These are phyloP conservation scores for Hypoxylon sp. DNA, from an alignment of 2,329 filamentous ascomycete species.

Conservation along the genomic window DNA sequence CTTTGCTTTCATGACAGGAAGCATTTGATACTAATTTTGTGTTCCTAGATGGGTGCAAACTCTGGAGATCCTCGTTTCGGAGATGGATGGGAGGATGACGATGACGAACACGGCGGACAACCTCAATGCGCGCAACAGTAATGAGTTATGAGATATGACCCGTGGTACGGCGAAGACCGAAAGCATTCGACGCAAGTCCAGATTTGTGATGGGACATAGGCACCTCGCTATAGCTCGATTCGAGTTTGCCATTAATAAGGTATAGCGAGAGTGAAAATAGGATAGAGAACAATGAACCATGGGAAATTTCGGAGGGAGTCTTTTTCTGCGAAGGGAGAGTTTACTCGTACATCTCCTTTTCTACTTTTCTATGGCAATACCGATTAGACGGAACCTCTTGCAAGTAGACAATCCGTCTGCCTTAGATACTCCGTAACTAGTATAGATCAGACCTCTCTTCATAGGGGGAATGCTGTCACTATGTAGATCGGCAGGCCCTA, in stretches of 20 bases:
- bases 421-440: conserved; percentile 28
- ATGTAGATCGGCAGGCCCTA: background rate
- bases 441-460: conserved; percentile 31
- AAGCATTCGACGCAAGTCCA: conserved; percentile 33
- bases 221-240: conserved; percentile 15
- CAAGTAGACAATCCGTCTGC: conserved; percentile 4
- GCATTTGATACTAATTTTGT: conserved; percentile 48
- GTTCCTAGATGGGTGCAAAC: conserved; percentile 75
- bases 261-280: conserved; percentile 12
- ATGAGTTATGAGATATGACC: conserved; percentile 55
- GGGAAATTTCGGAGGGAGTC: background rate
- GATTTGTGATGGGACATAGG: conserved; percentile 29
- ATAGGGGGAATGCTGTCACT: conserved; percentile 7
- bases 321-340: conserved; percentile 5
- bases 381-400: conserved; percentile 12
- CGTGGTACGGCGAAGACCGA: conserved; percentile 37
- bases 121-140: conserved; percentile 83
- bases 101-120: conserved; percentile 75
- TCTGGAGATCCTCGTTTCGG: conserved; percentile 77
- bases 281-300: conserved; percentile 24
- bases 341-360: conserved; percentile 20
- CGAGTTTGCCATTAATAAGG: conserved; percentile 21
- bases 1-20: background rate
- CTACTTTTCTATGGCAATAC: conserved; percentile 6
- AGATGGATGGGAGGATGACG: conserved; percentile 74